Base-by-base conservation (phyloP, 345 rosid genomes). In the Schrenkiella parvula region DNA sequence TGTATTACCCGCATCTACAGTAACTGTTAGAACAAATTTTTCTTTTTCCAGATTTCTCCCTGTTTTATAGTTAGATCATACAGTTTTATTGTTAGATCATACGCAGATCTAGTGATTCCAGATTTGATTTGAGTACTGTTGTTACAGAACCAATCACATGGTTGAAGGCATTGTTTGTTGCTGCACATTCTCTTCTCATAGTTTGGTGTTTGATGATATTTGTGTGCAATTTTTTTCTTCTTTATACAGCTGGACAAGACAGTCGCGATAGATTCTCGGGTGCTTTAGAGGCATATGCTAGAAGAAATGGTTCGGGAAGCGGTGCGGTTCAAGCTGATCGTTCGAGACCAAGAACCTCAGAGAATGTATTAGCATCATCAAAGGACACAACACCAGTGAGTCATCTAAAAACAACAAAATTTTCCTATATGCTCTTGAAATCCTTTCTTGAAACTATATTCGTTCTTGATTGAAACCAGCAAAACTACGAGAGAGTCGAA, bases 231-330 rank as follows among this genome's bases (percentile, higher is more conserved):
- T 17, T 29, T 53, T 13, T 39, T 38, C 8, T 8, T 19, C 3
- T 55, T 23, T 59, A 3, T 56, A 7, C 68, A 84, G 93, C 80
- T 70, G 88, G 85, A 39, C 86, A 81, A 76, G 96, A 87, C 25
- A 76, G 79, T 12, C 85, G 88, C 7, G 91, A 86, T 2, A 87
- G 84, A 77, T 82, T 87, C 77, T 82, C 89, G 10, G 96, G 91
- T 60, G 91, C 91, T 60, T 85, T 80, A 31, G 96, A 89, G 77
- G 89, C 88, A 64, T 89, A 86, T 78, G 84, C 91, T 44, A 78
- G 86, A 74, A 82, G 86, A 81, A 90, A 86, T 60, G 75, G 80
- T n/a, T 50, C 92, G 29, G 89, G 84, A 35, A 83, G 85, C 54
- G 83, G 84, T 5, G 42, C 7, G 5, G 80, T 78, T 60, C 93